phyloP scores from a whole-genome alignment of 345 rosid species.

The Adansonia digitata region DNA sequence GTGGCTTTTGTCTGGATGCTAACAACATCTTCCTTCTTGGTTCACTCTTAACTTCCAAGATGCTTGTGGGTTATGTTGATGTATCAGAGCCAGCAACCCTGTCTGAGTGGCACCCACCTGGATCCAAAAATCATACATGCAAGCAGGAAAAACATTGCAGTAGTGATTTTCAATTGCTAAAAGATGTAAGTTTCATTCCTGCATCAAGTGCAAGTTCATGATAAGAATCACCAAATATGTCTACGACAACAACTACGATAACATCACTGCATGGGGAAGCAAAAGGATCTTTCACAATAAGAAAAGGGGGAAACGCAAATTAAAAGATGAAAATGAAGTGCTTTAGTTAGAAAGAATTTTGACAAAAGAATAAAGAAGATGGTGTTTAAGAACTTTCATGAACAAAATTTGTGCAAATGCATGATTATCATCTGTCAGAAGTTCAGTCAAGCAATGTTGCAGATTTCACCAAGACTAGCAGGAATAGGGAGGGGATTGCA shows the following conservation, averaged over 20 bases:
- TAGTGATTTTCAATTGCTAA: neutral
- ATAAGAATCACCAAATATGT: neutral
- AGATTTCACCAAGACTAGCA: slow-evolving; percentile 1
- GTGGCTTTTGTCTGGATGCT: slow-evolving; percentile 27
- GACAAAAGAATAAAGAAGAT: neutral
- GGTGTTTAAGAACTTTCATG: neutral
- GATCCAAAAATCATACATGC: neutral
- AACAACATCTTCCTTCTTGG: slow-evolving; percentile 22
- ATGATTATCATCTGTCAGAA: neutral
- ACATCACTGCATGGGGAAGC: slow-evolving; percentile 9
- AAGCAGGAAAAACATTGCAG: neutral
- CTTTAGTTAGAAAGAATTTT: neutral
- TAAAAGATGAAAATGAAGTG: neutral
- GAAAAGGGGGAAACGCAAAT: neutral
- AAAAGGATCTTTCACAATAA: neutral
- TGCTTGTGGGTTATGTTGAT: slow-evolving; percentile 20
- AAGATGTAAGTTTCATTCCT: slow-evolving; percentile 17
- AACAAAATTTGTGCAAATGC: neutral
- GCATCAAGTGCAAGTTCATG: slow-evolving; percentile 12
- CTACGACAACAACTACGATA: neutral
- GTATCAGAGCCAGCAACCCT: slow-evolving; percentile 11
- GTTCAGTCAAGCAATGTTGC: neutral
- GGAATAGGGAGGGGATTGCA: too few species aligned
- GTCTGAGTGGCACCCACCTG: slow-evolving; percentile 12
- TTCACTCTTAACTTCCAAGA: slow-evolving; percentile 8